Evolutionary conservation across 2,329 filamentous ascomycete genomes (phyloP).

Genomic region (Penicillium sp.): DNA sequence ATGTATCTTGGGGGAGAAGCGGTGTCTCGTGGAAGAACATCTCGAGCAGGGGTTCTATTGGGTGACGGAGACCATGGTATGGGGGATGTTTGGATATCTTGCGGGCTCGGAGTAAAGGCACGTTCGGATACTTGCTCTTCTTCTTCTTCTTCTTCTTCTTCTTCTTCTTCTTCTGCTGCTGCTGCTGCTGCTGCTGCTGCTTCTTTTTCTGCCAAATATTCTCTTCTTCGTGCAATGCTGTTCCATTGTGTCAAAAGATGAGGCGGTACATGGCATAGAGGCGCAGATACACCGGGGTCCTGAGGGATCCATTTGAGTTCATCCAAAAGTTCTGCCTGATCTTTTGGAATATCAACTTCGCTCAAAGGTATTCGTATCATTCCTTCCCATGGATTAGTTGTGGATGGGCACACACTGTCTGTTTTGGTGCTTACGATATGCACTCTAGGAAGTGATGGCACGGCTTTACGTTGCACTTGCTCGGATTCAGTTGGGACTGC

Average conservation of each 20-base stretch:
- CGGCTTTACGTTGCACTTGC: not conserved
- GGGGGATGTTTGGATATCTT: conserved; percentile 19
- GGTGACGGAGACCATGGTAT: conserved; percentile 21
- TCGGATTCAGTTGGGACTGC: not conserved
- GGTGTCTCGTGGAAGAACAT: conserved; percentile 30
- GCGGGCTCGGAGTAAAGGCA: conserved; percentile 10
- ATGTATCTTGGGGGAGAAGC: conserved; percentile 20
- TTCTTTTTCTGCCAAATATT: not conserved
- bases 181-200: no score
- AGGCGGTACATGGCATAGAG: conserved; percentile 37
- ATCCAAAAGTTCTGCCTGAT: conserved; percentile 53
- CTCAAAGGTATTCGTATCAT: conserved; percentile 40
- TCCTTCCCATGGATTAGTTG: conserved; percentile 29
- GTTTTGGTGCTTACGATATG: not conserved
- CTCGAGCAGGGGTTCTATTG: conserved; percentile 7
- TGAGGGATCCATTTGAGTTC: conserved; percentile 38
- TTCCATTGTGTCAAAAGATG: conserved; percentile 40
- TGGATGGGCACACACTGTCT: not conserved
- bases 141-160: not conserved
- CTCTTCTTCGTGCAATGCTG: conserved; percentile 18
- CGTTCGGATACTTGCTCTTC: conserved; percentile 1
- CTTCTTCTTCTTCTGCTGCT: not conserved
- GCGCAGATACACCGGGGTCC: conserved; percentile 24
- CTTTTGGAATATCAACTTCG: conserved; percentile 48
- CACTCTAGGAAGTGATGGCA: not conserved